Evolutionary conservation across 768 basidiomycete species (phyloP).

Genomic region (Auricularia heimuer): DNA sequence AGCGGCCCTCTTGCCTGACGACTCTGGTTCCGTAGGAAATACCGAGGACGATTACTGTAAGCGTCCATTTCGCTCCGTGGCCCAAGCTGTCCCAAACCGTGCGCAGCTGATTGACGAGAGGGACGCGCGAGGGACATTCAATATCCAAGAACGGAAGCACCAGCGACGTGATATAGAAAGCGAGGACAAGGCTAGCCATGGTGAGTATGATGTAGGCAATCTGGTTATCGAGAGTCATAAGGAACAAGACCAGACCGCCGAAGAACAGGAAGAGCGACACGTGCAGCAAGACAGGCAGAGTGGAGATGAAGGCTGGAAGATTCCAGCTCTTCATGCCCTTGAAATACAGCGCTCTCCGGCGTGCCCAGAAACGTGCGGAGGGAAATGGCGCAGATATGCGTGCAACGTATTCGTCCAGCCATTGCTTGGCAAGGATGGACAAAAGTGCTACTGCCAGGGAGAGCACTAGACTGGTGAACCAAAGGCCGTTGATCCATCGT

Average conservation of each 20-base stretch:
- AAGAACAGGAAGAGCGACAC: conserved; percentile 2
- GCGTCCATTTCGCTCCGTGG: too few relatives aligned
- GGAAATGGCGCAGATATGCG: not conserved
- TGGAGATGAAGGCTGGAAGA: not conserved
- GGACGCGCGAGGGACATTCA: not conserved
- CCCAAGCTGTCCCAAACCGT: too few relatives aligned
- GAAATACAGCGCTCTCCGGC: not conserved
- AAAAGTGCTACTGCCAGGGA: not conserved
- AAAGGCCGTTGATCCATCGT: conserved; percentile 1
- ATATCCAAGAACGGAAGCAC: not conserved
- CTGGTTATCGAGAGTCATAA: not conserved
- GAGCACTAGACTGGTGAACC: conserved; percentile 1
- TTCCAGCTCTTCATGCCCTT: conserved; percentile 1
- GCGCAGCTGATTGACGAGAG: not conserved
- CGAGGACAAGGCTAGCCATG: not conserved
- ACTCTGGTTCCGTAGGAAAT: too few relatives aligned
- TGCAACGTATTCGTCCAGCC: not conserved
- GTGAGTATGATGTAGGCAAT: not conserved
- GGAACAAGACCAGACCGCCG: conserved; percentile 2
- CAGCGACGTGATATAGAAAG: not conserved
- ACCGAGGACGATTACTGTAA: too few relatives aligned
- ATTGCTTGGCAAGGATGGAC: conserved; percentile 5
- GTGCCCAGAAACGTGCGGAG: not conserved
- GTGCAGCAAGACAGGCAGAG: conserved; percentile 2
- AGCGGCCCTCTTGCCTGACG: too few relatives aligned